A percentile compares a stretch with the other conserved stretches of the same genome.
phyloP scores from a whole-genome alignment of 148 eudicot species.

The Amaranthus palmeri region DNA sequence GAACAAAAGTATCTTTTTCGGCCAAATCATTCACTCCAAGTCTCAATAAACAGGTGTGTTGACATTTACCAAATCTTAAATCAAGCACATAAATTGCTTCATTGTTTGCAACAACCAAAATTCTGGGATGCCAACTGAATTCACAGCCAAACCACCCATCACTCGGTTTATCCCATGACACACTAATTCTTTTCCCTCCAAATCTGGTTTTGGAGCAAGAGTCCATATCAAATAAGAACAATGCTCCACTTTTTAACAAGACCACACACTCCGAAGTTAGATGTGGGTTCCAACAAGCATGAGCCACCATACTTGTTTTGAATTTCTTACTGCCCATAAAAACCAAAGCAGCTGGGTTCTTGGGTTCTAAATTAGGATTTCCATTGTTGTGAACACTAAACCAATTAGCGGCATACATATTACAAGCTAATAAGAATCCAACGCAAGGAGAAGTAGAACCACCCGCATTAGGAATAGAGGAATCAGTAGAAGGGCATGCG shows the following conservation, averaged over 20 bases:
- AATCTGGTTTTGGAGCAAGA: conserved; percentile 17
- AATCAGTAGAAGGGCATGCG: conserved; percentile 34
- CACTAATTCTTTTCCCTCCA: conserved; percentile 37
- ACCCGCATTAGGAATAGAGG: conserved; percentile 3
- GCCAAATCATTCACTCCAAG: conserved; percentile 17
- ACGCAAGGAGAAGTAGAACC: conserved; percentile 20
- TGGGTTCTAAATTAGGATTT: conserved; percentile 13
- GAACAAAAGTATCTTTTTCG: conserved; percentile 46
- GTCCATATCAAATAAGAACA: conserved; percentile 58
- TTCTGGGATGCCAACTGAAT: conserved; percentile 76
- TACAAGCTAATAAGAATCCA: conserved; percentile 64
- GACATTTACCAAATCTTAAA: conserved; percentile 41
- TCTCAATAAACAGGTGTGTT: conserved; percentile 44
- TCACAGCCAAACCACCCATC: conserved; percentile 73
- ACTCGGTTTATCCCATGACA: conserved; percentile 35
- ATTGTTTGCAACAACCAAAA: conserved; percentile 53
- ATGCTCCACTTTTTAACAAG: conserved; percentile 58
- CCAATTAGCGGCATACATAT: conserved; percentile 55
- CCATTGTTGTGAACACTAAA: conserved; percentile 35
- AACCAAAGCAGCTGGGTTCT: conserved; percentile 31
- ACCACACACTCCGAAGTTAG: conserved; percentile 53
- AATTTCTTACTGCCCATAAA: conserved; percentile 42
- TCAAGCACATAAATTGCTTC: conserved; percentile 62
- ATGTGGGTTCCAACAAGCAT: conserved; percentile 86
- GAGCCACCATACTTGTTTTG: conserved; percentile 38